phyloP scores from a whole-genome alignment of 495 filamentous ascomycete species.

The Elasticomyces elasticus region DNA sequence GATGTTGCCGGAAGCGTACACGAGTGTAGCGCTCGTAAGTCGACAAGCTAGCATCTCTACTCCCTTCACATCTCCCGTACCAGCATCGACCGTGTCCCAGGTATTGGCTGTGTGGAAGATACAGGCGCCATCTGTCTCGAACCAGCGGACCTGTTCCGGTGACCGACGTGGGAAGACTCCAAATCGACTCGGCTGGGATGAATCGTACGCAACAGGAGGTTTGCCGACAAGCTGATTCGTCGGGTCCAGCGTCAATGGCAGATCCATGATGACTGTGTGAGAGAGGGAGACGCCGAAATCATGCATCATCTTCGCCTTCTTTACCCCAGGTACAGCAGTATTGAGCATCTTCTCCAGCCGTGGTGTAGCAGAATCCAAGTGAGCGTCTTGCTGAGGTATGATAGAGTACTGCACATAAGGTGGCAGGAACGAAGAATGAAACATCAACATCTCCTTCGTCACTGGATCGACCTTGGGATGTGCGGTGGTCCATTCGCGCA shows the following conservation, averaged over 20 bases:
- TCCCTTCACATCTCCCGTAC: conserved; percentile 16
- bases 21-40: conserved; percentile 46
- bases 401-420: conserved; percentile 60
- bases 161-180: conserved; percentile 52
- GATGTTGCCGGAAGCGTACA: conserved; percentile 51
- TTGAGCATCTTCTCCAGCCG: conserved; percentile 32
- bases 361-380: too few relatives aligned
- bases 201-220: conserved; percentile 48
- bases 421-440: conserved; percentile 48
- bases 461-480: conserved; percentile 53
- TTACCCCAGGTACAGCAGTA: conserved; percentile 43
- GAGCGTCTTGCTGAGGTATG: conserved; percentile 34
- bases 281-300: conserved; percentile 53
- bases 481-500: conserved; percentile 59
- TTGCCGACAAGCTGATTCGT: conserved; percentile 43
- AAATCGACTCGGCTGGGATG: conserved; percentile 43
- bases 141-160: conserved; percentile 48
- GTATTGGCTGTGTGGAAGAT: conserved; percentile 61
- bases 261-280: conserved; percentile 56
- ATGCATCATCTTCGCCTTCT: conserved; percentile 60
- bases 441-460: conserved; percentile 53
- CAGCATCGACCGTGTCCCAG: conserved; percentile 42
- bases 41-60: conserved; percentile 56
- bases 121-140: conserved; percentile 51
- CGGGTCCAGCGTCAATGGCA: conserved; percentile 53